Percentiles rank a stretch among this genome's conserved stretches.
These are phyloP conservation scores for Podaxis mareebaensis DNA, from an alignment of 768 basidiomycete species.

Conservation along the genomic window DNA sequence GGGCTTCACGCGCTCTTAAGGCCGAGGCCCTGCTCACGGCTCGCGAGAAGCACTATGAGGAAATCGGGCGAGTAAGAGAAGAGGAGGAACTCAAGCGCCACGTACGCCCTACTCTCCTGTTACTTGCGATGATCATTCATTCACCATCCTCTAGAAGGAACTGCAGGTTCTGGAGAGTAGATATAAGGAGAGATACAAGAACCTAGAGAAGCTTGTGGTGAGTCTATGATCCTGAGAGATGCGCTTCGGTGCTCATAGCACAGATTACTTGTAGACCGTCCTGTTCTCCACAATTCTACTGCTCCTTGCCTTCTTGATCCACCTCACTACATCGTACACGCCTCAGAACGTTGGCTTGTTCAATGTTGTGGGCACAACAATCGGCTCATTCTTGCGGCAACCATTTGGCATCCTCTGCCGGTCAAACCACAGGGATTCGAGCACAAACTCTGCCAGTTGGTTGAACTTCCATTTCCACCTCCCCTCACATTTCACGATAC, in stretches of 20 bases:
- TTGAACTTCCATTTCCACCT: slow-evolving; percentile 18
- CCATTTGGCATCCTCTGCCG: slow-evolving; percentile 14
- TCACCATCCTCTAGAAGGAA: slow-evolving; percentile 41
- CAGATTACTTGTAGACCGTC: slow-evolving; percentile 16
- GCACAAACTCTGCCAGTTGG: background rate
- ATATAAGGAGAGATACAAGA: slow-evolving; percentile 48
- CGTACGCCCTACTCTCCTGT: slow-evolving; percentile 34
- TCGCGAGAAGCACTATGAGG: slow-evolving; percentile 46
- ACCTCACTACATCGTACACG: slow-evolving; percentile 31
- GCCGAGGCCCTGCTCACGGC: slow-evolving; percentile 63
- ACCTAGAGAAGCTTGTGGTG: slow-evolving; percentile 56
- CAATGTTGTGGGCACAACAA: background rate
- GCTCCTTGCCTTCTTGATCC: slow-evolving; percentile 37
- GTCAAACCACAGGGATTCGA: slow-evolving; percentile 17
- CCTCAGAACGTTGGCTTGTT: slow-evolving; percentile 19
- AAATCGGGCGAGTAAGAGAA: slow-evolving; percentile 43
- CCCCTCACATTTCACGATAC: slow-evolving; percentile 72
- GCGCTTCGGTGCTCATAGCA: background rate
- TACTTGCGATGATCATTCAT: background rate
- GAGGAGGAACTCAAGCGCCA: slow-evolving; percentile 46
- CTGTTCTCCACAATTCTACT: slow-evolving; percentile 35
- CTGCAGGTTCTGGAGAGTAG: slow-evolving; percentile 36
- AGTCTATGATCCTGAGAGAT: background rate
- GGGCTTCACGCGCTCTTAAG: slow-evolving; percentile 65
- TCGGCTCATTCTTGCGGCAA: background rate